Conservation (phyloP, 1,139 yeast species). For the Pichia sp. region DNA sequence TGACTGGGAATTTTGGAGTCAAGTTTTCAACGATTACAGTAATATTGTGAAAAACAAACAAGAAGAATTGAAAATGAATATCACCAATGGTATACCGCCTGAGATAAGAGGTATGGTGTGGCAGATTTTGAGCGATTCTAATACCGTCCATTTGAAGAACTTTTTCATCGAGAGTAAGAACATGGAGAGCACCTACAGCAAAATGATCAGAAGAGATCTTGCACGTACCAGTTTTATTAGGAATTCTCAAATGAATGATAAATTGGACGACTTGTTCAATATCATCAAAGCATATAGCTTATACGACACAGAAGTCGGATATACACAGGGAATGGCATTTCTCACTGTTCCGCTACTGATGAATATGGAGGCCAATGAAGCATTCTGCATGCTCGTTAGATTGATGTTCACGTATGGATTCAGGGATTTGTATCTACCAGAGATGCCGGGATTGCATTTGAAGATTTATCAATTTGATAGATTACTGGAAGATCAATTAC, state of each 20-base stretch:
- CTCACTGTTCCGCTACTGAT: conserved; percentile 77
- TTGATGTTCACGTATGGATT: conserved; percentile 81
- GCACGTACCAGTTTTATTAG: conserved; percentile 79
- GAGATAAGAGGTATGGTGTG: conserved; percentile 85
- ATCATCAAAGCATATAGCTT: conserved; percentile 80
- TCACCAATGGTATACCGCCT: conserved; percentile 73
- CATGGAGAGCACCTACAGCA: conserved; percentile 58
- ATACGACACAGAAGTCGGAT: conserved; percentile 90
- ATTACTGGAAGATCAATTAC: conserved; percentile 61
- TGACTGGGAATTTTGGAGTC: conserved; percentile 90
- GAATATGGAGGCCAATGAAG: conserved; percentile 77
- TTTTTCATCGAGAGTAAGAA: conserved; percentile 47
- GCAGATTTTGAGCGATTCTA: conserved; percentile 85
- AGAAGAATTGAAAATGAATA: conserved; percentile 48
- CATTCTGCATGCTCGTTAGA: conserved; percentile 73
- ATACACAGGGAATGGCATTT: conserved; percentile 97
- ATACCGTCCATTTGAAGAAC: conserved; percentile 66
- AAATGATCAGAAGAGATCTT: conserved; percentile 73
- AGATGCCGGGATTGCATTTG: conserved; percentile 89
- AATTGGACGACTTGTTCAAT: conserved; percentile 55
- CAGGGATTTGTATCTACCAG: conserved; percentile 71
- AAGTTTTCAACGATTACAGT: conserved; percentile 67
- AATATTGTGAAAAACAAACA: conserved; percentile 58
- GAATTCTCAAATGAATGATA: conserved; percentile 39
- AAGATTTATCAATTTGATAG: conserved; percentile 86